A percentile compares a stretch with the other conserved stretches of the same genome.
Evolutionary conservation across 139 green algal genomes (phyloP).

Genomic region (Edaphochlamys debaryana): DNA sequence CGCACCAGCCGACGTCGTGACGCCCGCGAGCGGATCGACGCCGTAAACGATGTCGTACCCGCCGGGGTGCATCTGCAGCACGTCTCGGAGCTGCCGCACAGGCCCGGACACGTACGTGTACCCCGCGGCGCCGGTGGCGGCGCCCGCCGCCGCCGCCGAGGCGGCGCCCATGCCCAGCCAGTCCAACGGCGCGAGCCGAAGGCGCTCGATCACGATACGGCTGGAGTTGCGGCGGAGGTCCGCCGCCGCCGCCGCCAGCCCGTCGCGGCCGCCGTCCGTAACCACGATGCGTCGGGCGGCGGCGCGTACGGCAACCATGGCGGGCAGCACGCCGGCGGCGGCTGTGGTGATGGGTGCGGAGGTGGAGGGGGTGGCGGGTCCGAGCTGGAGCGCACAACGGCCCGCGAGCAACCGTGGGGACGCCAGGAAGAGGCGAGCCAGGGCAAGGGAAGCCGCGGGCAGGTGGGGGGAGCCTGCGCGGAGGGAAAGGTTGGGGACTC

Average conservation of each 20-base stretch:
- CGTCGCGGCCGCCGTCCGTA: slow-evolving; percentile 34
- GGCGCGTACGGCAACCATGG: slow-evolving; percentile 34
- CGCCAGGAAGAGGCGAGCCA: slow-evolving; percentile 6
- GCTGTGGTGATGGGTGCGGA: background rate
- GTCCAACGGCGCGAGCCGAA: slow-evolving; percentile 10
- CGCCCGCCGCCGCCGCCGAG: background rate
- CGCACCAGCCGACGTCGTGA: background rate
- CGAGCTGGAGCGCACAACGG: slow-evolving; percentile 10
- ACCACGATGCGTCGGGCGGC: slow-evolving; percentile 44
- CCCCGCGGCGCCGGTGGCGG: background rate
- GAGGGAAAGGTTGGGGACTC: no score
- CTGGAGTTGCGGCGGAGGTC: slow-evolving; percentile 53
- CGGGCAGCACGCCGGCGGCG: background rate
- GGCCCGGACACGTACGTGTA: slow-evolving; percentile 12
- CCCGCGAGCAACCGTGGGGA: background rate
- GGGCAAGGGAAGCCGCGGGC: background rate
- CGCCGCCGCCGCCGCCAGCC: slow-evolving; percentile 21
- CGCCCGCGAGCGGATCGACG: slow-evolving; percentile 4
- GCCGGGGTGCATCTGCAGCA: background rate
- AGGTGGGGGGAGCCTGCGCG: background rate
- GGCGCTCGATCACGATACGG: slow-evolving; percentile 39
- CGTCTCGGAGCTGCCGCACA: slow-evolving; percentile 22
- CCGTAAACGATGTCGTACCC: slow-evolving; percentile 30
- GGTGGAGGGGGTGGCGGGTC: background rate
- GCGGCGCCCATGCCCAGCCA: background rate